Evolutionary conservation across 2,329 filamentous ascomycete genomes (phyloP), one percentile per base, ranked within the genome.

Genomic region (Neonectria coccinea): DNA sequence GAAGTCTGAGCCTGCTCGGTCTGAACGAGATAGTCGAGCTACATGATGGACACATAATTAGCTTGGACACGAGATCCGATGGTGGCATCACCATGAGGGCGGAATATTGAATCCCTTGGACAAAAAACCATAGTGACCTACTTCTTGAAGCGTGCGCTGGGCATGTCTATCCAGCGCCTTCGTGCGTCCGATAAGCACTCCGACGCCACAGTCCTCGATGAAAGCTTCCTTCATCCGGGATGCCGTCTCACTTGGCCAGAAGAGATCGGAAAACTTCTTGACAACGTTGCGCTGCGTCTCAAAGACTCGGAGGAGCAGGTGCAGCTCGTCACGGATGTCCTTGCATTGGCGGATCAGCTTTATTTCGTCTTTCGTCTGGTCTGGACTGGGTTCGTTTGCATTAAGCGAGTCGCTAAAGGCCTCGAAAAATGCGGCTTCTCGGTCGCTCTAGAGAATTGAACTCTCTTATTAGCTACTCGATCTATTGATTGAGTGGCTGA

Each of bases 271-370:
- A 31, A 67, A 62, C 18, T 67, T 29, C 16, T 59, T 36, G 12
- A 65, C 54, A 2, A 69, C 64, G 5, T 59, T 52, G 4, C 55
- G 31, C 50, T 69, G 67, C 5, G 51, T 51, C 51, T 65, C 61
- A 20, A 69, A 67, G 11, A 69, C 29, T 3, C 57, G 60, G 2
- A 41, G 53, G 5, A 69, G 42, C 3, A 69, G 41, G 20, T 39
- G 61, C 5, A 67, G 29, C 56, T 69, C 67, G 20, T 67, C 57
- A 4, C 67, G 56, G 20, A 69, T 65, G 22, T 69, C 67, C 36
- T 65, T 67, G 55, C 44, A 62, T 20, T 59, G 29, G 5, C 20
- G 52, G 7, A 36, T 64, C 6, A 66, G 54, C 1, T 57, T 31
- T 45, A 69, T 55, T 16, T 48, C 39, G 16, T 7, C 3, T 48